phyloP scores from a whole-genome alignment of 805 yeast species.

The Wickerhamomyces pijperi region DNA sequence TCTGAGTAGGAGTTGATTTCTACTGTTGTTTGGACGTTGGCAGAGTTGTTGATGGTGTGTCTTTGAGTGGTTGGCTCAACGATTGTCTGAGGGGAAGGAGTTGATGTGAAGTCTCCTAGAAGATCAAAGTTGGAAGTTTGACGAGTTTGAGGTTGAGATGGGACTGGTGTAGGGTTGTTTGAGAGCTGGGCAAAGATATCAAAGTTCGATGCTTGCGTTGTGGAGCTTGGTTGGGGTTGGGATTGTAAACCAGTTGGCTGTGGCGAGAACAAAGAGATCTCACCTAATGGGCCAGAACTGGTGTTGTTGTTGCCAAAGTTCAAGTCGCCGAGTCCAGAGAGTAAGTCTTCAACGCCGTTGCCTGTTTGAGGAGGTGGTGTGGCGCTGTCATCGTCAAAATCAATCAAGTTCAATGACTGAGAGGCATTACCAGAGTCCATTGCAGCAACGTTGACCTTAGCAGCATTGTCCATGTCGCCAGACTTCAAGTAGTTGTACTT shows the following conservation, averaged over 20 bases:
- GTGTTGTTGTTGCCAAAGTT: slow-evolving; percentile 22
- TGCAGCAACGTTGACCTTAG: slow-evolving; percentile 30
- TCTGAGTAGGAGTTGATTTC: slow-evolving; percentile 26
- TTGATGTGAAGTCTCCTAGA: slow-evolving; percentile 11
- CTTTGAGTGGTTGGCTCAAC: slow-evolving; percentile 6
- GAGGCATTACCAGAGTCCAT: slow-evolving; percentile 18
- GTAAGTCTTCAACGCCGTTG: slow-evolving; percentile 50
- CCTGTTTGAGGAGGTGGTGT: slow-evolving; percentile 18
- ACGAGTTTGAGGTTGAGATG: slow-evolving; percentile 2
- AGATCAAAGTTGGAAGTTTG: slow-evolving; percentile 12
- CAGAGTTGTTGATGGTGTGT: slow-evolving; percentile 30
- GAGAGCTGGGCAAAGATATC: slow-evolving; percentile 15
- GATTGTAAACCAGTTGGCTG: slow-evolving; percentile 13
- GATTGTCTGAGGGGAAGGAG: slow-evolving; percentile 6
- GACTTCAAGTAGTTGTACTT: slow-evolving; percentile 56
- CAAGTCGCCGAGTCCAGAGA: slow-evolving; percentile 59
- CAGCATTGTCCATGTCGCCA: slow-evolving; percentile 52
- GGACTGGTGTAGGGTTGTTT: slow-evolving; percentile 10
- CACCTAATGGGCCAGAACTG: slow-evolving; percentile 41
- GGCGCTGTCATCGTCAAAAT: slow-evolving; percentile 45
- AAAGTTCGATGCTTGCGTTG: slow-evolving; percentile 11
- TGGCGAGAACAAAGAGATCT: slow-evolving; percentile 28
- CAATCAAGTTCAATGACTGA: slow-evolving; percentile 48
- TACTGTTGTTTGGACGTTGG: slow-evolving; percentile 37
- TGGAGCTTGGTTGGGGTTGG: slow-evolving; percentile 7